Evolutionary conservation across 75 land plant genomes (phyloP), one percentile per base, ranked within the genome.

Genomic region (Gnetum montanum): DNA sequence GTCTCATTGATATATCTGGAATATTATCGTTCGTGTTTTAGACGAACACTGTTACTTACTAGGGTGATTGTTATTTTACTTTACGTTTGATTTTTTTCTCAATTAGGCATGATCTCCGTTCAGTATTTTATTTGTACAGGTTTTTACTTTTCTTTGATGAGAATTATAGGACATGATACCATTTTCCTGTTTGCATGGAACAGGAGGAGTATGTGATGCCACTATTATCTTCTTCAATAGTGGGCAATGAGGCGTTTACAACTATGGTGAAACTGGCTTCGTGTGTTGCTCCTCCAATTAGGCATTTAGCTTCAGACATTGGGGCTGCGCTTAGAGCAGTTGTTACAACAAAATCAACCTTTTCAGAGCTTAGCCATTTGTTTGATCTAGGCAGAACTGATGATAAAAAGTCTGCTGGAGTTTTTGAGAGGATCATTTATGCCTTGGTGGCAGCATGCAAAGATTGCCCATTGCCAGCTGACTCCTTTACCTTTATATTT

Each of bases 381-480:
- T 47, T 68, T 24, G 51, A 27, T 55, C 73, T 55, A n/a, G 43
- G 38, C 16, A 79, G 61, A 26, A 22, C 23, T 28, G 34, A 62
- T 6, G 68, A 59, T 33, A 69, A 30, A 16, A 62, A 66, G 46
- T 30, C 71, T 6, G 34, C 61, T 40, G 79, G 90, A 52, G 81
- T 86, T 31, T 77, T 95, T 51, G 89, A 90, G 43, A 68, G 85
- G 43, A 70, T 95, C 57, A 63, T 84, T 11, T 45, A 30, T 59
- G 88, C 86, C 6, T 40, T 95, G 34, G 70, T 74, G 10, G 31
- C 65, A 4, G 79, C 99, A 30, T 95, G 92, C 61, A 84, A 77
- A 75, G 63, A 59, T 67, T 92, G 96, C 18, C 86, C 89, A 44
- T 77, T 95, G 31, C 99, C 99, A 45, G 93, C 87, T 13, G 88